A percentile compares a stretch with the other conserved stretches of the same genome.
Evolutionary conservation across 208 protist genomes (phyloP).

Genomic region (Spongospora subterranea): DNA sequence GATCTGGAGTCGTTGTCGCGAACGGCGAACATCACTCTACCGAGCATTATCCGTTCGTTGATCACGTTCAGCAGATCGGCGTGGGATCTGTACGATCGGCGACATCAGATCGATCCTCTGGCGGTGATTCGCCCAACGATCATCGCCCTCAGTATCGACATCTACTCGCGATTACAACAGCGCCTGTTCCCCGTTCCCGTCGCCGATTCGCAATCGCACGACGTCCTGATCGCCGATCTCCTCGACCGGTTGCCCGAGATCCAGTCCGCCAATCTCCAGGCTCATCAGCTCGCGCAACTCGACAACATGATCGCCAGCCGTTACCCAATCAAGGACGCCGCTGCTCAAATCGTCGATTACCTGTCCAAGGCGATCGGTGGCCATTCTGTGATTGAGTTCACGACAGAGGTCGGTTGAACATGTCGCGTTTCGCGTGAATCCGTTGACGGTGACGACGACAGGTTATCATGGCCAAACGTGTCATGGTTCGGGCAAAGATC

Average conservation of each 20-base stretch:
- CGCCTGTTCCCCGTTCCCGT: neutral
- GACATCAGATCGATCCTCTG: constrained; percentile 25
- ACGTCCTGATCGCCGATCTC: neutral
- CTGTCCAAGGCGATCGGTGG: neutral
- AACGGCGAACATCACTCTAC: neutral
- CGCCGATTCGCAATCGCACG: neutral
- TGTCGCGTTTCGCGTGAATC: too few species aligned
- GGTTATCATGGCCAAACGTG: neutral
- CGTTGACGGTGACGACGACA: too few species aligned
- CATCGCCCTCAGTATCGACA: neutral
- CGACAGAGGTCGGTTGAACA: neutral
- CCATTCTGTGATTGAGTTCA: constrained; percentile 5
- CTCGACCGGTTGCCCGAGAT: neutral
- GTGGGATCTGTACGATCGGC: neutral
- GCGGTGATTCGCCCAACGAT: constrained; percentile 9
- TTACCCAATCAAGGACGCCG: neutral
- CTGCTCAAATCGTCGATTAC: neutral
- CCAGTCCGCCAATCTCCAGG: constrained; percentile 24
- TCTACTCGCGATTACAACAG: constrained; percentile 20
- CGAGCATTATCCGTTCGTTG: neutral
- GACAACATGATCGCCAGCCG: neutral
- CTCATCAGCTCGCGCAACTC: neutral
- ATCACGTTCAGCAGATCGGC: neutral
- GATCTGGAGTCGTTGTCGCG: neutral
- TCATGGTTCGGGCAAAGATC: neutral